Evolutionary conservation across 345 rosid genomes (phyloP).

Genomic region (thale cress (Arabidopsis thaliana)): TAIR10.1 NC_003076.8:25773001-25773500

Average conservation of each 20-base stretch:
- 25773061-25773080: slow-evolving; percentile 78
- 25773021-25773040: slow-evolving; percentile 39
- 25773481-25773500: neutral
- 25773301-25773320: slow-evolving; percentile 27
- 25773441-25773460: slow-evolving; percentile 59
- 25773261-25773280: slow-evolving; percentile 16
- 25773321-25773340: slow-evolving; percentile 80
- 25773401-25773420: slow-evolving; percentile 97
- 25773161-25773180: neutral
- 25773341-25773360: slow-evolving; percentile 78
- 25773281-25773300: neutral
- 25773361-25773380: slow-evolving; percentile 68
- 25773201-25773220: slow-evolving; percentile 68
- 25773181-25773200: neutral
- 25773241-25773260: slow-evolving; percentile 96
- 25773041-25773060: slow-evolving; percentile 59
- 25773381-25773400: slow-evolving; percentile 92
- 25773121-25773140: slow-evolving; percentile 3
- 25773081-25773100: slow-evolving; percentile 68
- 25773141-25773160: slow-evolving; percentile 3
- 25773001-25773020: slow-evolving; percentile 27
- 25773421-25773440: slow-evolving; percentile 95
- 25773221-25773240: slow-evolving; percentile 91
- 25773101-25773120: slow-evolving; percentile 78
- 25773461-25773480: slow-evolving; percentile 6